Percentiles rank a stretch among this genome's conserved stretches.
phyloP scores from a whole-genome alignment of 768 basidiomycete species.

The Dendrothele bispora region DNA sequence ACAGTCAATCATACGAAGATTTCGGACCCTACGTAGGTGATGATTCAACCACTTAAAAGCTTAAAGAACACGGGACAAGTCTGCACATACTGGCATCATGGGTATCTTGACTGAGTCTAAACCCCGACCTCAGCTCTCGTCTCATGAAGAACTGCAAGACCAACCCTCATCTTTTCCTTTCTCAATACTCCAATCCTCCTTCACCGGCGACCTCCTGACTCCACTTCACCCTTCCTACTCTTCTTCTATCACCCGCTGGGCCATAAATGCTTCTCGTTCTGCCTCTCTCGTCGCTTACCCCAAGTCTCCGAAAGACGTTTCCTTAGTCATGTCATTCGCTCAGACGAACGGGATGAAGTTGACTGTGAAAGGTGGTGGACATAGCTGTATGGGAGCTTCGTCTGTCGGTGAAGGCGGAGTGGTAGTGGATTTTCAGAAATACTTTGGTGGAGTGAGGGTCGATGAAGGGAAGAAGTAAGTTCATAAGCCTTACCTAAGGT shows the following conservation, averaged over 20 bases:
- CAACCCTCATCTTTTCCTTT: too few species aligned
- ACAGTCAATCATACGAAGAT: too few species aligned
- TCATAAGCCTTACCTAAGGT: too few species aligned
- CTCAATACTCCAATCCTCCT: too few species aligned
- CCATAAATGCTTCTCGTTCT: slow-evolving; percentile 35
- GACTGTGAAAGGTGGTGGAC: slow-evolving; percentile 50
- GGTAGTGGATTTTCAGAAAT: slow-evolving; percentile 48
- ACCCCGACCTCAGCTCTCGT: too few species aligned
- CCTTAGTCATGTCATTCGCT: slow-evolving; percentile 34
- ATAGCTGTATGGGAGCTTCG: slow-evolving; percentile 42
- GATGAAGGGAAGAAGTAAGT: slow-evolving; percentile 37
- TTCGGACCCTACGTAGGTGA: too few species aligned
- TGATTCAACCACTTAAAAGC: too few species aligned
- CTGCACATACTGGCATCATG: too few species aligned
- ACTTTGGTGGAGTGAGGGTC: slow-evolving; percentile 36
- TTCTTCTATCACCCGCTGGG: slow-evolving; percentile 45
- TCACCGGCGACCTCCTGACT: slow-evolving; percentile 46
- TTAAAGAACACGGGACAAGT: too few species aligned
- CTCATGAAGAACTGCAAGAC: too few species aligned
- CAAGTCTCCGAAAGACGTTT: slow-evolving; percentile 41
- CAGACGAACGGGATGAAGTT: slow-evolving; percentile 33
- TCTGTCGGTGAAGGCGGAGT: slow-evolving; percentile 46
- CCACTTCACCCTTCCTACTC: slow-evolving; percentile 35
- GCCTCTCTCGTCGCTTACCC: slow-evolving; percentile 45
- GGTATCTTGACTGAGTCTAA: too few species aligned